Evolutionary conservation across 768 basidiomycete genomes (phyloP), one percentile per base, ranked within the genome.

Genomic region (Tylopilus cervinicoccineus): DNA sequence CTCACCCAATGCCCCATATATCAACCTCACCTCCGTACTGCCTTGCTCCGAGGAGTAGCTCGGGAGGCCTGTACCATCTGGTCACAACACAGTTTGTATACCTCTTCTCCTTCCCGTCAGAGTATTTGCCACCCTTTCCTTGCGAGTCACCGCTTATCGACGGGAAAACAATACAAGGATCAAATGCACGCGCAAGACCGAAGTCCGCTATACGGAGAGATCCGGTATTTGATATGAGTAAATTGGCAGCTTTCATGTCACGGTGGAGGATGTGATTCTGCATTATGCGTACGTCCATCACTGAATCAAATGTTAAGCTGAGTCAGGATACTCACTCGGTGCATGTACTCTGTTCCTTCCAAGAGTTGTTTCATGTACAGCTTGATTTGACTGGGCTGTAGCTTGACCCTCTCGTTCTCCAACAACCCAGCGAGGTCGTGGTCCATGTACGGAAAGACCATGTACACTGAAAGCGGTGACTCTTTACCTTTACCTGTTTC

Each of bases 401-500:
- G 72, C 57, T 86, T 85, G 50, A 93, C 93, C 23, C 87, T 79
- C 51, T 89, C 86, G 62, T 98, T 97, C 67, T 94, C 91, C 51
- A 99, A 71, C 32, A 98, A 67, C 3, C 96, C 96, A 2, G 95
- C 93, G 11, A 99, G 80, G 69, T 99, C 96, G 60, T 99, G 95
- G 60, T 98, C 96, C 96, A 98, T 98, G 70, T 97, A 99, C 0
- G 96, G 96, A 61, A 98, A 99, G 34, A 97, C 95, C 93, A 98
- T 96, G 70, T 90, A 96, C 13, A 97, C 90, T 5, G 89, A 90
- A 45, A 91, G 71, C 22, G 86, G 82, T 12, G 67, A 63, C 38
- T 84, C 79, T 50, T 75, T 85, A 62, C 85, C 84, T 85, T 53
- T 37, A 43, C 61, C 61, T 62, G 24, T 27, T 16, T n/a, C 38